A percentile compares a stretch with the other conserved stretches of the same genome.
Conservation (phyloP, 331 rosid genomes). For the Erythrophleum ivorense region DNA sequence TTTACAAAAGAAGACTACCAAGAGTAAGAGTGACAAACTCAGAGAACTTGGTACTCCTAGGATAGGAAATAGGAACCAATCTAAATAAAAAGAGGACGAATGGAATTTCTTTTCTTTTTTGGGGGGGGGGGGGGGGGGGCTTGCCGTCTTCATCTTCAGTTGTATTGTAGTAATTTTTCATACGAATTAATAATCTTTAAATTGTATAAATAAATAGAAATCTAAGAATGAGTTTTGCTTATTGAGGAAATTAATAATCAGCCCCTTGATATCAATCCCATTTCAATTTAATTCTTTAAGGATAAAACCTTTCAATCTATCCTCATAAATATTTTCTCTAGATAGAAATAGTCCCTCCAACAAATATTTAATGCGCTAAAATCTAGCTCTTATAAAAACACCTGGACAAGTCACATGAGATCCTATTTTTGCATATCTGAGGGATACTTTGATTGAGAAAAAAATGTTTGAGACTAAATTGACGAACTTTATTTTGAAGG, state of each 20-base stretch:
- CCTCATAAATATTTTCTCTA: too few species aligned
- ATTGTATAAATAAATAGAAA: not conserved
- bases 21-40: not conserved
- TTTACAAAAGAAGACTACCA: not conserved
- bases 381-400: not conserved
- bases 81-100: too few species aligned
- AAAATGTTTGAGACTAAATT: not conserved
- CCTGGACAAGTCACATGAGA: not conserved
- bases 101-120: too few species aligned
- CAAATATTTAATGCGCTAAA: not conserved
- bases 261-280: too few species aligned
- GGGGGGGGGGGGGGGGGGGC: too few species aligned
- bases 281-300: too few species aligned
- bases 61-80: too few species aligned
- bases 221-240: not conserved
- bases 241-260: too few species aligned
- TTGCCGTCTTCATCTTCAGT: not conserved
- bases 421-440: not conserved
- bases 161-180: not conserved
- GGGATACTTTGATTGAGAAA: not conserved
- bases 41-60: too few species aligned
- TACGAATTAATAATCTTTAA: too few species aligned
- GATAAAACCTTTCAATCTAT: too few species aligned
- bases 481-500: not conserved
- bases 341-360: not conserved